Evolutionary conservation across 2,329 filamentous ascomycete genomes (phyloP), one percentile per base, ranked within the genome.

Genomic region (Talaromyces verruculosus): DNA sequence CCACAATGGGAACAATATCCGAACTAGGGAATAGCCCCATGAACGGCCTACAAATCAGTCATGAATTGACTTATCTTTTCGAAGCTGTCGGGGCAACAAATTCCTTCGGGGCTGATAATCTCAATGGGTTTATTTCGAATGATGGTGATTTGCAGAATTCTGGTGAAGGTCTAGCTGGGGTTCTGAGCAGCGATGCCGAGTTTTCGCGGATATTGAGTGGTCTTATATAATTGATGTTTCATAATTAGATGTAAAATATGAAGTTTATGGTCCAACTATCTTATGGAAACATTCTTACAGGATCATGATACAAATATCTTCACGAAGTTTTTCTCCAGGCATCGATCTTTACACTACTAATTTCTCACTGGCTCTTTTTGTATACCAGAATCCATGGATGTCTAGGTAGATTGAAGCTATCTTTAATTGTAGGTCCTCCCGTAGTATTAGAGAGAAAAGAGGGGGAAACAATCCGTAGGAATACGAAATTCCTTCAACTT

Each of bases 51-150:
- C 87, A 88, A 63, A 87, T 84, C 76, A 83, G 80, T 66, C 80
- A 87, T 67, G 87, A 89, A 72, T 74, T 89, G 60, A 88, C 86
- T 3, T 86, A 83, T 68, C 72, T 89, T 55, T 89, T 89, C 66
- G 87, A 89, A 71, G 85, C 87, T 43, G 86, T 87, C 3, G 87
- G 87, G 0, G 84, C 83, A 0, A 84, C 83, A 68, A 75, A 76
- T 19, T 78, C 76, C 41, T 79, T 81, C 68, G 73, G 76, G 10
- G 61, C 79, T 49, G 77, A 80, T 39, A 75, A 75, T 4, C 74
- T 80, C 11, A 75, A 76, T 69, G 76, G 76, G 5, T 80, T 79
- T 69, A 76, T 77, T 30, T 73, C 72, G 2, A 67, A 73, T 10
- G 74, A 79, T 59, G 76, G 77, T 11, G 78, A 79, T 33, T 71